phyloP scores from a whole-genome alignment of 176 grass and related monocot species.

The Phoenix dactylifera region DNA sequence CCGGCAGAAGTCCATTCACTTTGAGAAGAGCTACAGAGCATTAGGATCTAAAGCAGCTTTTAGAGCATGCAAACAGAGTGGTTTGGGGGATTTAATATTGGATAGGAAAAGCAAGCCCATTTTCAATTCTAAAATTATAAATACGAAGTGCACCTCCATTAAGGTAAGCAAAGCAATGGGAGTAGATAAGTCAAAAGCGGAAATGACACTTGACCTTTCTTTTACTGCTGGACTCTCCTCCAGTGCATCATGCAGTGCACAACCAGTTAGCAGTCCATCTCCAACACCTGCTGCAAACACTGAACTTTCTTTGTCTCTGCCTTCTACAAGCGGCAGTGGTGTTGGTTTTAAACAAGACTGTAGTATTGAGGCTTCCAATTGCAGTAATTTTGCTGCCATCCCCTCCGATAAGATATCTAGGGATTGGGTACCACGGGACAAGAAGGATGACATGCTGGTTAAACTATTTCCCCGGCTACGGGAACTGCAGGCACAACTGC shows the following conservation, averaged over 20 bases:
- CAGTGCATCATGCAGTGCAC: slow-evolving; percentile 35
- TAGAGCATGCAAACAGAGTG: slow-evolving; percentile 3
- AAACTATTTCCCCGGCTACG: slow-evolving; percentile 65
- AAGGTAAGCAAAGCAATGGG: slow-evolving; percentile 7
- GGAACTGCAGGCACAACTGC: slow-evolving; percentile 62
- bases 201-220: not conserved
- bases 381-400: slow-evolving; percentile 30
- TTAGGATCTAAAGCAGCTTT: not conserved
- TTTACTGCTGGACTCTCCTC: slow-evolving; percentile 7
- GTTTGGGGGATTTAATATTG: not conserved
- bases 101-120: slow-evolving; percentile 5
- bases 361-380: slow-evolving; percentile 27
- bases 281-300: slow-evolving; percentile 42
- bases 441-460: slow-evolving; percentile 68
- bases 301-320: slow-evolving; percentile 55
- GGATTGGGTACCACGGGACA: slow-evolving; percentile 65
- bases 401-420: slow-evolving; percentile 45
- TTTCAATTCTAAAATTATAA: not conserved
- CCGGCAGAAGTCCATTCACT: slow-evolving; percentile 5
- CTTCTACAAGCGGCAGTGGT: slow-evolving; percentile 30
- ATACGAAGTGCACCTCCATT: not conserved
- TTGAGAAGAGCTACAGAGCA: not conserved
- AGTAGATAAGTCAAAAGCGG: not conserved
- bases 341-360: slow-evolving; percentile 27
- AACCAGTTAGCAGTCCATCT: slow-evolving; percentile 19